Evolutionary conservation across 1,284 basidiomycete species (phyloP), one percentile per base, ranked within the genome.

Genomic region (Fereydounia khargensis): DNA sequence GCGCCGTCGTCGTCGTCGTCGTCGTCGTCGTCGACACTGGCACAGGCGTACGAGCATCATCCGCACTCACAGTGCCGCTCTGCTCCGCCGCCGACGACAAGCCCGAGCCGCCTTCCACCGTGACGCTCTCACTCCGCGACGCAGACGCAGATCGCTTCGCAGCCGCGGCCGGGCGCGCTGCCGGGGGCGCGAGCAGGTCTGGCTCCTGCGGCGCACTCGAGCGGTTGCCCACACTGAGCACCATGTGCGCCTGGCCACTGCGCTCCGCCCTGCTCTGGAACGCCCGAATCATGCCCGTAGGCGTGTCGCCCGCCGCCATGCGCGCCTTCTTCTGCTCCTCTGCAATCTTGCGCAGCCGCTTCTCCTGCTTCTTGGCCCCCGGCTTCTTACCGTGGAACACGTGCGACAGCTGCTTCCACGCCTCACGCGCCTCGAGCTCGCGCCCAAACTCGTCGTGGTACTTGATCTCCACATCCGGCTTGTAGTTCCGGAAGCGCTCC

Each of bases 401-500:
- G 54, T 75, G 73, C 35, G 61, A 66, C 11, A 75, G 64, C 19
- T 61, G 53, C 58, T 78, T 78, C 77, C 77, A 78, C 18, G 77
- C 77, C 50, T 99, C 95, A 80, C 97, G 97, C 24, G 86, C 85
- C 19, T 87, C 89, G 74, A 97, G 80, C 55, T 81, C 77, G 17
- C 91, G 82, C n/a, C 95, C 95, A 73, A 90, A 89, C 47, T 74
- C 66, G 76, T 99, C 95, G 63, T 94, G 87, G 77, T 98, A 99
- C 49, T 88, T 87, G 72, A 98, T 89, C 59, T 94, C 89, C 66
- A 99, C 83, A 76, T 95, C 91, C 1, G 95, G 95, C 78, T 92
- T 95, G 81, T 99, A 99, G 73, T 87, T 83, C 78, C 86, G 88
- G 82, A 88, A 98, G 37, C 84, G 76, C 28, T 95, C 89, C 64